phyloP scores from a whole-genome alignment of 2,329 filamentous ascomycete genomes.

The Aspergillus sp. region DNA sequence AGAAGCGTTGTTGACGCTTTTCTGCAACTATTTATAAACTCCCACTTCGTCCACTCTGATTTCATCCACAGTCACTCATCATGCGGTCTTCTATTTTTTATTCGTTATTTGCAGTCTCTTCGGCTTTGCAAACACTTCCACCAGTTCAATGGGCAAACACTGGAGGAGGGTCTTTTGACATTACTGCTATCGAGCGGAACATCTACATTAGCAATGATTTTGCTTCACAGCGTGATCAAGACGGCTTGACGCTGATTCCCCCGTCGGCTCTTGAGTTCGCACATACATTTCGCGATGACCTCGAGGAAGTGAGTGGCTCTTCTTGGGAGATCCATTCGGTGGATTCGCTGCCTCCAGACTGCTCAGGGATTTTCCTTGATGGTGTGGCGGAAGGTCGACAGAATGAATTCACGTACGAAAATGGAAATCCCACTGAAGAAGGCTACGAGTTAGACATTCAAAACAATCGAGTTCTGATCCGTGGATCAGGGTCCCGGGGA shows the following conservation, averaged over 20 bases:
- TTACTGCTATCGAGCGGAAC: constrained; percentile 1
- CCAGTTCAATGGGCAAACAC: not conserved
- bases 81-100: not conserved
- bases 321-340: constrained; percentile 45
- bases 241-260: constrained; percentile 53
- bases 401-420: constrained; percentile 45
- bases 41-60: not conserved
- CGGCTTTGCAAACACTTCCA: constrained; percentile 3
- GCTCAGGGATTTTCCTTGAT: constrained; percentile 47
- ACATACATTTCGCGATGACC: constrained; percentile 46
- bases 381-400: constrained; percentile 15
- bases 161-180: not conserved
- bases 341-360: constrained; percentile 30
- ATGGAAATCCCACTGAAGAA: constrained; percentile 49
- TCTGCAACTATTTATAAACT: not conserved
- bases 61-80: not conserved
- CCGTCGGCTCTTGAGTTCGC: constrained; percentile 53
- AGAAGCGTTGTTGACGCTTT: not conserved
- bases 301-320: constrained; percentile 41
- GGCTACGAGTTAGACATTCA: constrained; percentile 49
- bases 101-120: not conserved
- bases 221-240: constrained; percentile 40
- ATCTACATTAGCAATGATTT: constrained; percentile 45
- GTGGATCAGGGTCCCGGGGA: constrained; percentile 55
- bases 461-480: constrained; percentile 43